Percentiles rank a stretch among this genome's conserved stretches.
phyloP scores from a whole-genome alignment of 108 stramenopile genomes.

The Stephanodiscus minutulus region DNA sequence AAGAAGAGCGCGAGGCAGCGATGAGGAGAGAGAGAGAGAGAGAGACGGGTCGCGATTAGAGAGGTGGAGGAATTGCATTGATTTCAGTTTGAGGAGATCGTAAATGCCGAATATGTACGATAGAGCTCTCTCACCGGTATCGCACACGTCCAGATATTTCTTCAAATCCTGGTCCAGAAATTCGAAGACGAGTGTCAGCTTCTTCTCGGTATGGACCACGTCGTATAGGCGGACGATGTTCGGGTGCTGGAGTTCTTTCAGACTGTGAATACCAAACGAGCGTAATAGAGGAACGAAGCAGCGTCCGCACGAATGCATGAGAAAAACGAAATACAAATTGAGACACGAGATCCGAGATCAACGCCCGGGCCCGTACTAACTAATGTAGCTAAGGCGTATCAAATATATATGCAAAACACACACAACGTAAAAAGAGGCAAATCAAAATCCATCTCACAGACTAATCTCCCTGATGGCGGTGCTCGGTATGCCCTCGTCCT shows the following conservation, averaged over 20 bases:
- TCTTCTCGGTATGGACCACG: constrained; percentile 97
- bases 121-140: constrained; percentile 37
- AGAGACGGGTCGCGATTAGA: too few relatives aligned
- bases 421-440: too few relatives aligned
- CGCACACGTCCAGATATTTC: constrained; percentile 96
- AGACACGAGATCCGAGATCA: constrained; percentile 3
- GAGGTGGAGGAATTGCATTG: too few relatives aligned
- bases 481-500: constrained; percentile 93
- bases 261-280: constrained; percentile 22
- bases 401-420: too few relatives aligned
- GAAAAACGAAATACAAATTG: not conserved
- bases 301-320: not conserved
- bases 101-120: too few relatives aligned
- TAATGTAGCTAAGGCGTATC: too few relatives aligned
- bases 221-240: constrained; percentile 98
- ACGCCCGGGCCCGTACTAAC: not conserved
- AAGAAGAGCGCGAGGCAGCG: too few relatives aligned
- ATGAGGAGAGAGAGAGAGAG: too few relatives aligned
- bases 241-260: constrained; percentile 94
- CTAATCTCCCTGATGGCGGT: constrained; percentile 94
- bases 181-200: constrained; percentile 98
- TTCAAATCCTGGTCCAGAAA: constrained; percentile 98
- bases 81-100: too few relatives aligned
- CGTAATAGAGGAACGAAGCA: not conserved
- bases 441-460: constrained; percentile 36